A percentile compares a stretch with the other conserved stretches of the same genome.
Evolutionary conservation across 176 grass and related monocot genomes (phyloP).

Genomic region (Melocanna baccifera): DNA sequence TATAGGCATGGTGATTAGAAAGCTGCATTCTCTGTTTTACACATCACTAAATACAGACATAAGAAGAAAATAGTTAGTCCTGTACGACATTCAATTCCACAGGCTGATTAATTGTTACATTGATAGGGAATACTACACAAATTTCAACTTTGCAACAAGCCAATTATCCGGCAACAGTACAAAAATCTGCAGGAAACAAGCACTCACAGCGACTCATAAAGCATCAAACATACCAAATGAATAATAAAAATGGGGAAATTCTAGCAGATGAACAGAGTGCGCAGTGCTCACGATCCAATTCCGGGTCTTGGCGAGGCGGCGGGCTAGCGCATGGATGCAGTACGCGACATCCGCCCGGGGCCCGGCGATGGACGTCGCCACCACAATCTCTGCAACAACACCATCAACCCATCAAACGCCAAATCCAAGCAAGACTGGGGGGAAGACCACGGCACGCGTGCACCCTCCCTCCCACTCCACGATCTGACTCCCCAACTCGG

Average conservation of each 20-base stretch:
- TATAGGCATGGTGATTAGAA: neutral
- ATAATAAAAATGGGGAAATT: neutral
- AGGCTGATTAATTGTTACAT: neutral
- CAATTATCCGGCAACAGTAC: neutral
- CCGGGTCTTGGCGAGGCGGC: constrained; percentile 86
- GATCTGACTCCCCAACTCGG: constrained; percentile 26
- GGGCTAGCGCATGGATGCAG: constrained; percentile 85
- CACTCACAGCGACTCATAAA: constrained; percentile 6
- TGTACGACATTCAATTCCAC: neutral
- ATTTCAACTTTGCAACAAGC: neutral
- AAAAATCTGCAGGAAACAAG: neutral
- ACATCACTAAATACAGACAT: neutral
- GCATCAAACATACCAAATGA: neutral
- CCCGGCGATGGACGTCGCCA: constrained; percentile 78
- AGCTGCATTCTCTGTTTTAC: neutral
- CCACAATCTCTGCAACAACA: constrained; percentile 69
- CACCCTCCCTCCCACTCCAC: constrained; percentile 20
- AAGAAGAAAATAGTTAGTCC: neutral
- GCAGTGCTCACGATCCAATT: constrained; percentile 84
- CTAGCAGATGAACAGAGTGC: neutral
- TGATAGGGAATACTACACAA: neutral
- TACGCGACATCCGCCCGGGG: constrained; percentile 89
- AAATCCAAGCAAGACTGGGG: neutral
- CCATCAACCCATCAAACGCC: constrained; percentile 14
- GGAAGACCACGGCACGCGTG: neutral